Evolutionary conservation across 2,329 filamentous ascomycete species (phyloP), one percentile per base, ranked within the genome.

Genomic region (Pseudocercospora fijiensis): DNA sequence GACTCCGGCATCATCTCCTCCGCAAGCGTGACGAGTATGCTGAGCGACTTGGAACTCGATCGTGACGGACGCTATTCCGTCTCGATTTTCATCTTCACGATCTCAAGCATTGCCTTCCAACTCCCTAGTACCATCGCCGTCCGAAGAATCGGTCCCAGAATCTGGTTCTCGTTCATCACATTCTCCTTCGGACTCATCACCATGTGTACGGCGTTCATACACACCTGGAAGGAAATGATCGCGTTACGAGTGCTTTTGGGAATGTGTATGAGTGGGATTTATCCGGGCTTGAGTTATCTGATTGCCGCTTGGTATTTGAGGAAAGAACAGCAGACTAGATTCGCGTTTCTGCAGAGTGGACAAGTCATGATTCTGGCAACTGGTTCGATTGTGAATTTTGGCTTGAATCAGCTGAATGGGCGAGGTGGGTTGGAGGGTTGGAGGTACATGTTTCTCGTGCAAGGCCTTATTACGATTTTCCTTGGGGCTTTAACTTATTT

Each of bases 31-130:
- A 90, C 88, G 0, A 86, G 82, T 26, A 89, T 90, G 85, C 81
- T 87, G 53, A 72, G 77, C 10, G 88, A 91, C 71, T 79, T 91
- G 47, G 82, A 83, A 16, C 78, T 91, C 11, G 82, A 85, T 9
- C 24, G 49, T 3, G 88, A 88, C 22, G 85, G 88, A 67, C 81
- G 88, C 43, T 91, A 88, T 69, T 88, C 86, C 1, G 83, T 90
- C 4, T 83, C 86, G 22, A 90, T 91, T 62, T 88, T 90, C 77
- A 89, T 90, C 73, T 90, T 90, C 76, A 90, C 88, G 9, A 82
- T 90, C 61, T 81, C 87, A 4, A 86, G 83, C 70, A 87, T 91
- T 45, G 82, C 83, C 9, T 90, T 89, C 71, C 88, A 90, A 73
- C 78, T 90, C 7, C 88, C 88, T 0, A 86, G 86, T 1, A 90